Conservation (phyloP, 805 yeast species). For the Yamadazyma laniorum region DNA sequence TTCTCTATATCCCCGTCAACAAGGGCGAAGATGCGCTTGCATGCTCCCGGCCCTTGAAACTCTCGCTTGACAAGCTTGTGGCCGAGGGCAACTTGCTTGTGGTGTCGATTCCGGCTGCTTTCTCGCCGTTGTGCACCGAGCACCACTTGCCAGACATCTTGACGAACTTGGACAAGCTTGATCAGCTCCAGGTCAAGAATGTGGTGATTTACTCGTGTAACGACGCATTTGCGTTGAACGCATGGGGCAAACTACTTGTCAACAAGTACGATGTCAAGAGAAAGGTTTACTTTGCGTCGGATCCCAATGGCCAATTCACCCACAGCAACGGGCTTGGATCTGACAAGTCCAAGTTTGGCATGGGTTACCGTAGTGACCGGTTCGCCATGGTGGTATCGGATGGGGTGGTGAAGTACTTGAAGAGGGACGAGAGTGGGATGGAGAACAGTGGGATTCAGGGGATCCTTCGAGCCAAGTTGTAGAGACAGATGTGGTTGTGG, state of each 20-base stretch:
- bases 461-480: conserved; percentile 35
- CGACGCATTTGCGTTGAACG: conserved; percentile 43
- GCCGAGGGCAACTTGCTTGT: conserved; percentile 27
- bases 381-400: conserved; percentile 37
- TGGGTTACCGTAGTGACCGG: conserved; percentile 39
- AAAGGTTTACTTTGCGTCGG: conserved; percentile 38
- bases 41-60: conserved; percentile 34
- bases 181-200: conserved; percentile 27
- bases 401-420: conserved; percentile 29
- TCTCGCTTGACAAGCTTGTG: conserved; percentile 33
- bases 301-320: conserved; percentile 38
- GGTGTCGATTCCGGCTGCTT: conserved; percentile 44
- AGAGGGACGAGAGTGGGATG: conserved; percentile 26
- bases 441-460: conserved; percentile 37
- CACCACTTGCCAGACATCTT: conserved; percentile 42
- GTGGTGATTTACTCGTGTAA: conserved; percentile 39
- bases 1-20: conserved; percentile 39
- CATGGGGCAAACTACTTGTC: conserved; percentile 44
- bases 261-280: conserved; percentile 20
- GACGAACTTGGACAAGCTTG: conserved; percentile 26
- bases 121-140: conserved; percentile 46
- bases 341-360: conserved; percentile 36
- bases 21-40: conserved; percentile 27
- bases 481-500: conserved; percentile 4
- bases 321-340: conserved; percentile 26